phyloP scores from a whole-genome alignment of 805 yeast species.

The Candida palmyrensis region DNA sequence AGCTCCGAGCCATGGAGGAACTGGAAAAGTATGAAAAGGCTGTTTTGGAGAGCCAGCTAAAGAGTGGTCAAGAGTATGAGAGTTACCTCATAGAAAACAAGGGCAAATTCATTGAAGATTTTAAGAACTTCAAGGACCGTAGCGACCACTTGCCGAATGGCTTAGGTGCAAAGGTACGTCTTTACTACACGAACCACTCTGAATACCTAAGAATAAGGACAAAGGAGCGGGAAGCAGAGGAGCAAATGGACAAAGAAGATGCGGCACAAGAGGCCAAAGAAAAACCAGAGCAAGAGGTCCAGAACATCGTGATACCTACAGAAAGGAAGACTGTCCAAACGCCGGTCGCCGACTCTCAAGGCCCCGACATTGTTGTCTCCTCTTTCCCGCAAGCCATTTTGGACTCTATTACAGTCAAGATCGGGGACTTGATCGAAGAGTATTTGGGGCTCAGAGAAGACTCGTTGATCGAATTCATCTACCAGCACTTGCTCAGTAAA shows the following conservation, averaged over 20 bases:
- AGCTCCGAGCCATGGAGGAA: slow-evolving; percentile 9
- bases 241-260: slow-evolving; percentile 36
- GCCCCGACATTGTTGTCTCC: slow-evolving; percentile 6
- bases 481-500: slow-evolving; percentile 27
- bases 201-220: slow-evolving; percentile 39
- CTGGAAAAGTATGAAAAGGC: slow-evolving; percentile 15
- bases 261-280: slow-evolving; percentile 26
- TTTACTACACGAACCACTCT: slow-evolving; percentile 39
- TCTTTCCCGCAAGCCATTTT: slow-evolving; percentile 10
- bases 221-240: slow-evolving; percentile 36
- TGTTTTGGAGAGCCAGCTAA: slow-evolving; percentile 16
- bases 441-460: slow-evolving; percentile 51
- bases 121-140: slow-evolving; percentile 20
- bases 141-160: slow-evolving; percentile 11
- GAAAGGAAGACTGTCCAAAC: background rate
- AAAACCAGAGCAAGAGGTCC: slow-evolving; percentile 15
- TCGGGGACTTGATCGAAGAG: slow-evolving; percentile 44
- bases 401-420: slow-evolving; percentile 24
- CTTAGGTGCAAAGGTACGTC: background rate
- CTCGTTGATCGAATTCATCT: slow-evolving; percentile 41
- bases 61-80: slow-evolving; percentile 29
- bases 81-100: slow-evolving; percentile 30
- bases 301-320: background rate
- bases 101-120: slow-evolving; percentile 28
- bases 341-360: background rate